Evolutionary conservation across 2,329 filamentous ascomycete species (phyloP).

Genomic region (Leptographium wingfieldii): DNA sequence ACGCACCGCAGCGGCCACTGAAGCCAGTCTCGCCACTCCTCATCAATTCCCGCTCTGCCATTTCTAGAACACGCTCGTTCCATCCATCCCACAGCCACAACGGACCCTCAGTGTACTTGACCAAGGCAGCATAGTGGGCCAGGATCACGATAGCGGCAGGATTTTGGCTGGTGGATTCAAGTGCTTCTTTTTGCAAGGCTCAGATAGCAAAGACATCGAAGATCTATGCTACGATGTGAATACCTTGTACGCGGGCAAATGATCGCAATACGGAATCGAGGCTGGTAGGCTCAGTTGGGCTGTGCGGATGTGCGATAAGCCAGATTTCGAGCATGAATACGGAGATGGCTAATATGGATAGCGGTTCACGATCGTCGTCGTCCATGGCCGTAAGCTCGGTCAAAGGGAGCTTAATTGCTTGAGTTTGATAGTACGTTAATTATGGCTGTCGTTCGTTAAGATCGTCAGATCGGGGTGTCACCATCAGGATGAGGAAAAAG

Average conservation of each 20-base stretch:
- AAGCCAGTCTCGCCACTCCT: neutral
- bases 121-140: constrained; percentile 1
- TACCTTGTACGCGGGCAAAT: neutral
- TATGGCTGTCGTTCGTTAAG: neutral
- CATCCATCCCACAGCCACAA: constrained; percentile 1
- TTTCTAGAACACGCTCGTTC: neutral
- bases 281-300: neutral
- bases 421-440: neutral
- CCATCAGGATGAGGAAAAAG: neutral
- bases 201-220: no score
- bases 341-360: neutral
- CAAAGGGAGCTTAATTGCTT: neutral
- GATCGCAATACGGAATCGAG: neutral
- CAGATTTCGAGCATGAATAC: neutral
- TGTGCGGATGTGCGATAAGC: neutral
- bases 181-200: neutral
- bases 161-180: neutral
- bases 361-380: neutral
- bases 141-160: neutral
- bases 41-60: neutral
- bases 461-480: neutral
- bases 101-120: neutral
- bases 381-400: neutral
- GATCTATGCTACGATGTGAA: neutral
- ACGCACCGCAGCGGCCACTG: neutral